Evolutionary conservation across 257 asterid species (phyloP), one percentile per base, ranked within the genome.

Genomic region (Solanum tarapatanum): DNA sequence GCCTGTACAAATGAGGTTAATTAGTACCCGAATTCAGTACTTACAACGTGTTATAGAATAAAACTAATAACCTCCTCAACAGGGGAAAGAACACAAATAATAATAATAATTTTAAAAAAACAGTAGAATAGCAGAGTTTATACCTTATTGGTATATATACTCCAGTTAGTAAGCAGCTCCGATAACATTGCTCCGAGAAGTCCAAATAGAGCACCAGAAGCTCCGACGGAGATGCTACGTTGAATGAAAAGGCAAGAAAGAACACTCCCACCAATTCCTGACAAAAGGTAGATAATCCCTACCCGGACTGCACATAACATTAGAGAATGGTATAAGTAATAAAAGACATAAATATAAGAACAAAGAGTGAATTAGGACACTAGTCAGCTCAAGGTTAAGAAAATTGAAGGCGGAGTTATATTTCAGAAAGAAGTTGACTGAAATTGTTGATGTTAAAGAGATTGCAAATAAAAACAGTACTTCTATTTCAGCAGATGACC

Each of bases 101-200:
- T 58, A 58, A 58, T 58, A 58, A 58, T 58, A 58, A 58, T 19
- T 48, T 51, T 0, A 19, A 7, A 60, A 80, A 5, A 45, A 45
- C 64, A 79, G 11, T 7, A 10, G 41, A 80, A 80, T 3, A 45
- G 19, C 16, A 45, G 19, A 48, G 85, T 32, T 26, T 48, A 32
- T 73, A 95, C 99, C 98, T 97, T 97, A 89, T 97, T 96, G 68
- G 98, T 90, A 83, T 97, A 97, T 82, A 97, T 97, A 19, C 97
- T 92, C 99, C 99, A 97, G 92, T 97, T 97, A 82, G 99, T 95
- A 68, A 97, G 94, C 69, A 97, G 87, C 91, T 97, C 99, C 1
- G 99, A 93, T 23, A 97, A 45, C 99, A 97, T 97, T 70, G 99
- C 99, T 79, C 99, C 99, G 70, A 97, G 98, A 89, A 97, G 99